phyloP scores from a whole-genome alignment of 768 basidiomycete genomes.

The Lentinula guzmanii region DNA sequence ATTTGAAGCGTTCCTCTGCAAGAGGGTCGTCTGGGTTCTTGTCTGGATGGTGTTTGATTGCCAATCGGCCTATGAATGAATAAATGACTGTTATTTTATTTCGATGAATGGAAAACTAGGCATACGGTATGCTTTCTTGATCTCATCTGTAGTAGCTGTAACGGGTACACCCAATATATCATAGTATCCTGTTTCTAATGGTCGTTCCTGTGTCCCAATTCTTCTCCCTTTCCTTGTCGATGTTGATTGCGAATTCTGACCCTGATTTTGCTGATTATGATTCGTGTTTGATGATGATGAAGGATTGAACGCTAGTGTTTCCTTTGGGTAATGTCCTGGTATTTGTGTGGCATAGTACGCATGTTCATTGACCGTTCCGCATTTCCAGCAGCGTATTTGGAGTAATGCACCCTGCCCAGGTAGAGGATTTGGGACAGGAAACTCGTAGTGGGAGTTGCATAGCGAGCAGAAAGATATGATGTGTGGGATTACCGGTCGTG shows the following conservation, averaged over 20 bases:
- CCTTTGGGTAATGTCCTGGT: constrained; percentile 18
- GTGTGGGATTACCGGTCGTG: constrained; percentile 62
- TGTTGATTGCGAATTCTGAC: constrained; percentile 15
- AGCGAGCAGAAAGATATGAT: constrained; percentile 55
- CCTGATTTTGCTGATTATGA: background rate
- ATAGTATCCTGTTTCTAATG: constrained; percentile 88
- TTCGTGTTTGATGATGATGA: constrained; percentile 3
- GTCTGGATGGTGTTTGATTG: constrained; percentile 90
- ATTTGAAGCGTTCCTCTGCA: constrained; percentile 86
- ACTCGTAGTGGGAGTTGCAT: constrained; percentile 58
- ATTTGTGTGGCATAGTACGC: constrained; percentile 65
- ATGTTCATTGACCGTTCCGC: constrained; percentile 53
- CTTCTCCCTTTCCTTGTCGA: constrained; percentile 52
- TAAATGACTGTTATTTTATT: background rate
- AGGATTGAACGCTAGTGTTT: constrained; percentile 12
- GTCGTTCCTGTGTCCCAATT: constrained; percentile 85
- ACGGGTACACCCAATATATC: constrained; percentile 75
- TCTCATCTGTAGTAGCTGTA: constrained; percentile 73
- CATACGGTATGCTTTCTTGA: constrained; percentile 87
- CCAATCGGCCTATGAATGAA: constrained; percentile 53
- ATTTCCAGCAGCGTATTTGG: constrained; percentile 65
- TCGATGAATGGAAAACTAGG: background rate
- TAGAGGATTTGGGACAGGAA: constrained; percentile 53
- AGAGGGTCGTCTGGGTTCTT: constrained; percentile 85
- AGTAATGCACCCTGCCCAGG: constrained; percentile 56